These are phyloP conservation scores for Sedum album DNA, from an alignment of 164 flowering plant genomes.

Conservation along the genomic window DNA sequence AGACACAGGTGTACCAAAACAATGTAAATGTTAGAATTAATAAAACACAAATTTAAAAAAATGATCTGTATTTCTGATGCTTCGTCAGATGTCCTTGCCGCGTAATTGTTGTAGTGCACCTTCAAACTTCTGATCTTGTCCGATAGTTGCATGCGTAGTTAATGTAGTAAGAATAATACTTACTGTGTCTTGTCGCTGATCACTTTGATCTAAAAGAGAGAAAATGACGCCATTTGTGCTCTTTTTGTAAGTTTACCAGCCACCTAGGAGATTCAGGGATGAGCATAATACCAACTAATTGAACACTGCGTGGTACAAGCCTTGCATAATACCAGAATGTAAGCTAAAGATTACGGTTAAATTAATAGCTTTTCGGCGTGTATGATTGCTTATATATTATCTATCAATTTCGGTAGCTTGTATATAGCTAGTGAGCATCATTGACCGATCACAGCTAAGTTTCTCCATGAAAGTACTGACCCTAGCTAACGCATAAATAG, in stretches of 20 bases:
- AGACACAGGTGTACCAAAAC: neutral
- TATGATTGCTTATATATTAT: too few species aligned
- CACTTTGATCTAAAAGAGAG: neutral
- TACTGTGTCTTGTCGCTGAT: too few species aligned
- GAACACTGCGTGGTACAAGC: neutral
- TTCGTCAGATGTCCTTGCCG: conserved; percentile 5
- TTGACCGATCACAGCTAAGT: conserved; percentile 42
- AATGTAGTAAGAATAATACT: neutral
- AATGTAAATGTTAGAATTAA: neutral
- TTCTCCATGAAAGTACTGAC: conserved; percentile 51
- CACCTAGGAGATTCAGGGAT: conserved; percentile 19
- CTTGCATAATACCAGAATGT: neutral
- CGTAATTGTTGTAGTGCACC: conserved; percentile 13
- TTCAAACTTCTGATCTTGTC: conserved; percentile 6
- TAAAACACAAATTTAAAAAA: neutral
- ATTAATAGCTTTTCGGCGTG: too few species aligned
- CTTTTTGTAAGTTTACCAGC: conserved; percentile 7
- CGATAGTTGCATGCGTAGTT: conserved; percentile 5
- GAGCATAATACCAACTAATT: conserved; percentile 8
- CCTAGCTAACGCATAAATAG: conserved; percentile 50
- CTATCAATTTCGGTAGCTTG: too few species aligned
- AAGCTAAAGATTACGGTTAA: too few species aligned
- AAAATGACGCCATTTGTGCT: too few species aligned
- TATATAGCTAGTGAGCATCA: neutral
- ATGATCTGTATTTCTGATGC: conserved; percentile 8